A percentile compares a stretch with the other conserved stretches of the same genome.
phyloP scores from a whole-genome alignment of 2,329 filamentous ascomycete species.

The Colletotrichum chlorophyti region DNA sequence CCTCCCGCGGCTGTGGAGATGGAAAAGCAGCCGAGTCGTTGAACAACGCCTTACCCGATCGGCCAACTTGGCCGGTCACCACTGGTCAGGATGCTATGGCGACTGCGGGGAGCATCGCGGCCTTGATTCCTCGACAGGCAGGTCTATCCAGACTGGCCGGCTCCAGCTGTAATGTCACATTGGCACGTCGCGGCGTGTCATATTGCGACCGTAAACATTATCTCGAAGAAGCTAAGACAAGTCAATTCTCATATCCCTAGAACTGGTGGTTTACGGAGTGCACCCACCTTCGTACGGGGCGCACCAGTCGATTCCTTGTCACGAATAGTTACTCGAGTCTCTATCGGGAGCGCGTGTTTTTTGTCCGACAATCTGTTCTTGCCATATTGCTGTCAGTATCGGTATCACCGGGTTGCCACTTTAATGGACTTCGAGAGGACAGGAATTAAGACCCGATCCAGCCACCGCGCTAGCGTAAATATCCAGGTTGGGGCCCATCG shows the following conservation, averaged over 20 bases:
- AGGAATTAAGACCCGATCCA: neutral
- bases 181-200: constrained; percentile 16
- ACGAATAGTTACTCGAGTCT: neutral
- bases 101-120: neutral
- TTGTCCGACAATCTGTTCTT: constrained; percentile 13
- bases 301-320: constrained; percentile 13
- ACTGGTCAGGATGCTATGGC: constrained; percentile 6
- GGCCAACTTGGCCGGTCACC: neutral
- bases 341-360: too few relatives aligned
- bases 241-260: too few relatives aligned
- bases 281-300: constrained; percentile 2
- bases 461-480: neutral
- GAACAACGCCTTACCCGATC: constrained; percentile 14
- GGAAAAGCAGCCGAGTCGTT: neutral
- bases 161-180: constrained; percentile 9
- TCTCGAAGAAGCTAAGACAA: too few relatives aligned
- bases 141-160: constrained; percentile 18
- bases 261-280: constrained; percentile 21
- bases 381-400: constrained; percentile 5
- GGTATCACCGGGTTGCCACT: constrained; percentile 10
- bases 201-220: constrained; percentile 21
- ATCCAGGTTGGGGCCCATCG: constrained; percentile 8
- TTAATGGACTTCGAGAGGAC: constrained; percentile 14
- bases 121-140: constrained; percentile 17
- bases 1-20: constrained; percentile 19